Percentiles rank a stretch among this genome's conserved stretches.
Conservation (phyloP, 1,139 yeast genomes). For the Taphrina pruni region DNA sequence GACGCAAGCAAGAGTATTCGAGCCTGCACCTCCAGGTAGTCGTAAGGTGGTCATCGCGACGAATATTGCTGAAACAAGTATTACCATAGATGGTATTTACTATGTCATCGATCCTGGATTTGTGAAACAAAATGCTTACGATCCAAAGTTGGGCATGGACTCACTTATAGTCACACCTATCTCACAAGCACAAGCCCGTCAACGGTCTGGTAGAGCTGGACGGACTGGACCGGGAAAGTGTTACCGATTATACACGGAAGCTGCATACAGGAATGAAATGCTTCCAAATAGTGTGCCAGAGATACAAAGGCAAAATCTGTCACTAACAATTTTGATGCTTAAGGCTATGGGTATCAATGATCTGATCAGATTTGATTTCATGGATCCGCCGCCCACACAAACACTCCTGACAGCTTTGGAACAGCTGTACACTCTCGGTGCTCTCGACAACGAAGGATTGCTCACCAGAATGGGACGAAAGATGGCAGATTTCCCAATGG, state of each 20-base stretch:
- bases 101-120: conserved; percentile 93
- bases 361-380: conserved; percentile 77
- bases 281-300: conserved; percentile 86
- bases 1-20: conserved; percentile 78
- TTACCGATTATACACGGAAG: conserved; percentile 82
- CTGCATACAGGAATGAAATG: conserved; percentile 80
- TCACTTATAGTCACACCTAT: conserved; percentile 83
- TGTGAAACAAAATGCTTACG: conserved; percentile 83
- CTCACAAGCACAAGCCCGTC: conserved; percentile 93
- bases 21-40: conserved; percentile 78
- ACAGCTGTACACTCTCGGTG: conserved; percentile 80
- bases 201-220: conserved; percentile 97
- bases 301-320: conserved; percentile 78
- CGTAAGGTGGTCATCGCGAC: conserved; percentile 93
- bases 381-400: conserved; percentile 90
- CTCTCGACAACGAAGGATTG: conserved; percentile 78
- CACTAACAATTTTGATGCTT: conserved; percentile 73
- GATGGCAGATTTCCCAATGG: conserved; percentile 96
- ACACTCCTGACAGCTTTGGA: conserved; percentile 80
- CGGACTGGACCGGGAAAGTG: conserved; percentile 97
- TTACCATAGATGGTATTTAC: conserved; percentile 88
- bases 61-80: conserved; percentile 94
- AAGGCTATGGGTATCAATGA: conserved; percentile 81
- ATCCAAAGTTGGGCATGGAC: conserved; percentile 88
- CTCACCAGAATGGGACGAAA: conserved; percentile 75